Evolutionary conservation across 2,329 filamentous ascomycete genomes (phyloP).

Genomic region (Aspergillus quadrilineatus): DNA sequence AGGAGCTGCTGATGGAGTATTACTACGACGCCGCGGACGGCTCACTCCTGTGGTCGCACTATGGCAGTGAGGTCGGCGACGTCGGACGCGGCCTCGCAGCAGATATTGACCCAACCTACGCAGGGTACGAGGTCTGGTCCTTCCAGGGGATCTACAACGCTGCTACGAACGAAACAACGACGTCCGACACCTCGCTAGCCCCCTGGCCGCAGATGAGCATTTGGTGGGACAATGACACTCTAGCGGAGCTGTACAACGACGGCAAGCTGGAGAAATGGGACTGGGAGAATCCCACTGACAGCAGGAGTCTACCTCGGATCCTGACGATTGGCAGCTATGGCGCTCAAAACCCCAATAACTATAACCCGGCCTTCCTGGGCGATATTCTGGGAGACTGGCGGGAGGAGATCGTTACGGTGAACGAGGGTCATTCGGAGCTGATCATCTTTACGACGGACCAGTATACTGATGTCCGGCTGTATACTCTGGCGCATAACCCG

Average conservation of each 20-base stretch:
- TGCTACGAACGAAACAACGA: background rate
- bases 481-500: constrained; percentile 7
- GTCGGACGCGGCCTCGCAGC: constrained; percentile 2
- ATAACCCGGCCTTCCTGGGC: background rate
- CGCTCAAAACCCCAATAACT: background rate
- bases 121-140: constrained; percentile 1
- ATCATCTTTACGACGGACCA: constrained; percentile 10
- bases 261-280: constrained; percentile 8
- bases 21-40: constrained; percentile 10
- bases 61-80: constrained; percentile 2
- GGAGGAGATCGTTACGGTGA: constrained; percentile 3
- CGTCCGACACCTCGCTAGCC: background rate
- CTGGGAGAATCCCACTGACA: background rate
- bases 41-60: constrained; percentile 3
- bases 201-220: constrained; percentile 7
- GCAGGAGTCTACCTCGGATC: background rate
- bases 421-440: constrained; percentile 1
- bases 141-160: constrained; percentile 9
- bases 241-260: constrained; percentile 5
- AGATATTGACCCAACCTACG: constrained; percentile 6
- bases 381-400: constrained; percentile 12
- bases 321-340: background rate
- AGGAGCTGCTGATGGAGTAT: background rate
- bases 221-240: constrained; percentile 7
- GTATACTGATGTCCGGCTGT: background rate